Base-by-base conservation (phyloP, 1,284 basidiomycete genomes). In the Pholiota adiposa region DNA sequence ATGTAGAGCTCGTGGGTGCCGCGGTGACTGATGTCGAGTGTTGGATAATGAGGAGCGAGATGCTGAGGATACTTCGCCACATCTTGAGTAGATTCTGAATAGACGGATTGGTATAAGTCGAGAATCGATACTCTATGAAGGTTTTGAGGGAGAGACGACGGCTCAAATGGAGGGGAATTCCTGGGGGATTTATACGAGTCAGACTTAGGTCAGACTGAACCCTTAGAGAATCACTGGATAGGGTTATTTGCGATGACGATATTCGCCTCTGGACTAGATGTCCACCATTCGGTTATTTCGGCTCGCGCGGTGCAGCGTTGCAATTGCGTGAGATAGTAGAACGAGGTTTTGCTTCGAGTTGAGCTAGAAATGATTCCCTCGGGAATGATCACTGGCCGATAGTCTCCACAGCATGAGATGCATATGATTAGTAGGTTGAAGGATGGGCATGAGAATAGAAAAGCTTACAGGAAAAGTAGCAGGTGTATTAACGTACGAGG, bases 1-100 rank as follows among this genome's bases (percentile, higher is more conserved):
- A 51, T 48, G 25, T 51, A 8, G 43, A 49, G 31, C 51, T 50
- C 11, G 58, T 25, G 11, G 66, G 63, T 33, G 62, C 58, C 25
- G 54, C 60, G 4, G 34, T 38, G 16, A 43, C 21, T 21, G 29
- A 38, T 31, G 18, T 46, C 27, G 38, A 40, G n/a, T n/a, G 56
- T 9, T 51, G 54, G n/a, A 56, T 41, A 18, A 63, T 23, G 11
- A 46, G 53, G 5, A 61, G 11, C 23, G 18, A 55, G 18, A 62
- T 14, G 23, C 16, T 31, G 21, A 58, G 27, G 23, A 33, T 46
- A 11, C 18, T 11, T 34, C 3, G 55, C 55, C 58, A 50, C 61
- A 65, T 65, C 19, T 31, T 43, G 14, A 38, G 25, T 14, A 11
- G 16, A 19, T 12, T 7, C 6, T 3, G 29, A 2, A 18, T 14